Evolutionary conservation across 345 rosid species (phyloP), one percentile per base, ranked within the genome.

Genomic region (Ailanthus altissimus): DNA sequence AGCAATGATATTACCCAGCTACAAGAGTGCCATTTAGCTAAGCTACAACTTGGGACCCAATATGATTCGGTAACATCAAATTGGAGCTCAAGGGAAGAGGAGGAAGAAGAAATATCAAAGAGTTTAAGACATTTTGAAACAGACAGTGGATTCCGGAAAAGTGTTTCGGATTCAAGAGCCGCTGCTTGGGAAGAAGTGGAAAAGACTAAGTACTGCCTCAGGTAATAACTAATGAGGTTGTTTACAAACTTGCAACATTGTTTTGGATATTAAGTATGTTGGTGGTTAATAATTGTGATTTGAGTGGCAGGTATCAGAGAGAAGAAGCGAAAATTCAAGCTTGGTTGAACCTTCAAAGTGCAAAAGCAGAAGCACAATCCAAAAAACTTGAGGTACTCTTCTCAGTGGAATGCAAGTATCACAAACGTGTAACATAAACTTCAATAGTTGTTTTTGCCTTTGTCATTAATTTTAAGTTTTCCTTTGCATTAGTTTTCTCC

Each of bases 281-380:
- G 6, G 70, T 54, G 15, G 32, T 74, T 62, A 70, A 54, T 15
- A 49, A 47, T 47, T 82, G 8, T 69, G 25, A 61, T 74, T 56
- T 38, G 73, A 13, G 23, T 63, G 76, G 56, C 80, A 94, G 98
- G 84, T 93, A 93, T 76, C 96, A 92, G 78, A 90, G 98, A 83
- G 99, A 93, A 81, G 98, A 95, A 84, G 97, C 97, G 46, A 90
- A 87, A 82, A 95, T 93, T 72, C 94, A 90, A 77, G 99, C 99
- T 74, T 95, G 99, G 98, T 80, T 93, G 79, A 92, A 90, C 77
- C 98, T 93, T 38, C 91, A 95, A 89, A 90, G 74, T 51, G 99
- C 99, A 47, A 92, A 95, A 86, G 96, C 98, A n/a, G 98, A 95
- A 85, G 98, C 99, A 78, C 92, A 92, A 80, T 93, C 98, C 32